Evolutionary conservation across 2,329 filamentous ascomycete species (phyloP).

Genomic region (Verticillium longisporum): DNA sequence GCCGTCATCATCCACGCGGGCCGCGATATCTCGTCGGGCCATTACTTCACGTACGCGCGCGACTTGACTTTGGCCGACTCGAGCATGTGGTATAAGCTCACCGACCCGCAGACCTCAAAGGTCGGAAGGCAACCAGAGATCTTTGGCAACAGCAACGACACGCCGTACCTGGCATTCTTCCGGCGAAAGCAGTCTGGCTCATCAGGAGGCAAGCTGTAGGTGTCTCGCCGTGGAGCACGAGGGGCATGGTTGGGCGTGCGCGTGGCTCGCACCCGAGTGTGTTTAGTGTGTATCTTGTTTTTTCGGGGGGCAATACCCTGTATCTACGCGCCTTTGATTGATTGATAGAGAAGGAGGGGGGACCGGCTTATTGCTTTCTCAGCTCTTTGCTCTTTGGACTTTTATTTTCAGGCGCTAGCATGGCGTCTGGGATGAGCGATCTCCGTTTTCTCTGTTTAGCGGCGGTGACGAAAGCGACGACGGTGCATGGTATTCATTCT

Average conservation of each 20-base stretch:
- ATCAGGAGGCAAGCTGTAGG: not conserved
- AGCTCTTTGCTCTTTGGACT: not conserved
- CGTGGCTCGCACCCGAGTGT: too few species aligned
- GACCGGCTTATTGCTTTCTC: not conserved
- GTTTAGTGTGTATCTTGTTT: not conserved
- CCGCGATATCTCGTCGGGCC: slow-evolving; percentile 59
- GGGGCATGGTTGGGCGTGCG: too few species aligned
- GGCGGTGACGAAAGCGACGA: not conserved
- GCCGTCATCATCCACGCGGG: slow-evolving; percentile 77
- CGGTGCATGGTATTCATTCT: not conserved
- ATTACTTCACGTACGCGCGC: slow-evolving; percentile 70
- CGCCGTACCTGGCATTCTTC: slow-evolving; percentile 42
- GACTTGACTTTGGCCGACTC: slow-evolving; percentile 41
- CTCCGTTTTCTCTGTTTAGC: not conserved
- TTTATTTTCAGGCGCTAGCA: not conserved
- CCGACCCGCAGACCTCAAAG: slow-evolving; percentile 35
- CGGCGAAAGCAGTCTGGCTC: slow-evolving; percentile 24
- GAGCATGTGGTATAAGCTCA: slow-evolving; percentile 41
- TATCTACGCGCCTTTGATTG: not conserved
- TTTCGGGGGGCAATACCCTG: not conserved
- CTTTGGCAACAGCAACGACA: slow-evolving; percentile 25
- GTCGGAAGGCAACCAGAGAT: slow-evolving; percentile 21
- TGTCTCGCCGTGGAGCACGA: not conserved
- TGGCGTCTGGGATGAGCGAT: not conserved
- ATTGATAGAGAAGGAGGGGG: not conserved